A percentile compares a stretch with the other conserved stretches of the same genome.
Evolutionary conservation across 345 rosid species (phyloP).

Genomic region (Alliaria petiolata): DNA sequence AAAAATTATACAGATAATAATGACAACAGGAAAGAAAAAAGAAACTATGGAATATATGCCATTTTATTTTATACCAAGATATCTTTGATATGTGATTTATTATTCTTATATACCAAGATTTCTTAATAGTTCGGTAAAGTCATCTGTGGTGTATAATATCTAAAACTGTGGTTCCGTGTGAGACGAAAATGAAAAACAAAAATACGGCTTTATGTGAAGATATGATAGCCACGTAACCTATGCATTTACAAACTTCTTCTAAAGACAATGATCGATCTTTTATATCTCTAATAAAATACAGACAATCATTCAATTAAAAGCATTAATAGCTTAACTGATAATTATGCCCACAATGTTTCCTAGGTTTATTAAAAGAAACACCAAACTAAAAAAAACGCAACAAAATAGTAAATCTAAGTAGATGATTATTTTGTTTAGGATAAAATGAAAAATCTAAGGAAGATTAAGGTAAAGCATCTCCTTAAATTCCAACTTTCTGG

Average conservation of each 20-base stretch:
- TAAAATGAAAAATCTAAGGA: slow-evolving; percentile 22
- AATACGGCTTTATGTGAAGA: background rate
- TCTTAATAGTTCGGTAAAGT: background rate
- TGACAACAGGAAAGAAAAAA: too few relatives aligned
- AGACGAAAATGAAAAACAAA: background rate
- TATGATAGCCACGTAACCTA: background rate
- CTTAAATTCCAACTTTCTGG: slow-evolving; percentile 69
- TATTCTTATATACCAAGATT: background rate
- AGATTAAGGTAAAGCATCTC: slow-evolving; percentile 57
- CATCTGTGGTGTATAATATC: background rate
- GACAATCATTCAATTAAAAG: too few relatives aligned
- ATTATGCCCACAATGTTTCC: too few relatives aligned
- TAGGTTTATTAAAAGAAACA: background rate
- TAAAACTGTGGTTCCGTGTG: background rate
- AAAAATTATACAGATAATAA: too few relatives aligned
- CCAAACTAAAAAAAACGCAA: background rate
- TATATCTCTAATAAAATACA: background rate
- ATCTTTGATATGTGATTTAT: background rate
- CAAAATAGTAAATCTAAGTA: background rate
- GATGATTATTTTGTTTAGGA: background rate
- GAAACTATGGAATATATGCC: slow-evolving; percentile 21
- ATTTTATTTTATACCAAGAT: background rate
- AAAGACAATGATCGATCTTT: background rate
- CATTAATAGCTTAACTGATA: too few relatives aligned
- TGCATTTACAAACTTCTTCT: background rate